phyloP scores from a whole-genome alignment of 441 rosid species.

The Bocquillonia castaneifolia region DNA sequence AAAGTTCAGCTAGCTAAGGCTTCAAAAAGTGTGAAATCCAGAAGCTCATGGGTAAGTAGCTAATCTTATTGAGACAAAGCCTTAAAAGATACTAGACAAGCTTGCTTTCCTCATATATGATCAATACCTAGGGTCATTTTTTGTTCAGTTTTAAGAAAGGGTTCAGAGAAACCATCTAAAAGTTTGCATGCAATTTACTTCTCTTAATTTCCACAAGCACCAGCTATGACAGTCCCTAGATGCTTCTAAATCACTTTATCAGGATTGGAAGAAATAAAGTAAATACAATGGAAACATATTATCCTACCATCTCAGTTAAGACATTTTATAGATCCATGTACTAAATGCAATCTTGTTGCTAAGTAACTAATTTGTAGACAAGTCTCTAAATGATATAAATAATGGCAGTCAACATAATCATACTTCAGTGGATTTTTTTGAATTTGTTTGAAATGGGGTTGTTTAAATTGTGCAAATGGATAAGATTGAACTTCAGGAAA shows the following conservation, averaged over 20 bases:
- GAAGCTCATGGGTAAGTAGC: conserved; percentile 54
- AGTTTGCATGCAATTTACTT: background rate
- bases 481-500: background rate
- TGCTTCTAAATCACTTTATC: background rate
- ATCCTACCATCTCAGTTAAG: background rate
- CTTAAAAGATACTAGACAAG: background rate
- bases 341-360: no score
- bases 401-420: background rate
- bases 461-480: background rate
- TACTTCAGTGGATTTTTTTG: background rate
- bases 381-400: background rate
- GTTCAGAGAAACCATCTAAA: background rate
- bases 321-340: no score
- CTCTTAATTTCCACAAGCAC: background rate
- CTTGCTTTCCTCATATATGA: background rate
- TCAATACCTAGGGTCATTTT: background rate
- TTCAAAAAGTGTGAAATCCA: conserved; percentile 54
- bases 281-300: background rate
- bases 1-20: conserved; percentile 52
- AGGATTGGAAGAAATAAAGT: background rate
- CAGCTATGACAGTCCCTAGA: background rate
- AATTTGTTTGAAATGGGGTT: background rate
- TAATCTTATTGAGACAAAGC: background rate
- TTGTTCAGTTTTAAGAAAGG: background rate
- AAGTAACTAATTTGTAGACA: background rate